phyloP scores from a whole-genome alignment of 306 rosid genomes.

The Quercus glauca region DNA sequence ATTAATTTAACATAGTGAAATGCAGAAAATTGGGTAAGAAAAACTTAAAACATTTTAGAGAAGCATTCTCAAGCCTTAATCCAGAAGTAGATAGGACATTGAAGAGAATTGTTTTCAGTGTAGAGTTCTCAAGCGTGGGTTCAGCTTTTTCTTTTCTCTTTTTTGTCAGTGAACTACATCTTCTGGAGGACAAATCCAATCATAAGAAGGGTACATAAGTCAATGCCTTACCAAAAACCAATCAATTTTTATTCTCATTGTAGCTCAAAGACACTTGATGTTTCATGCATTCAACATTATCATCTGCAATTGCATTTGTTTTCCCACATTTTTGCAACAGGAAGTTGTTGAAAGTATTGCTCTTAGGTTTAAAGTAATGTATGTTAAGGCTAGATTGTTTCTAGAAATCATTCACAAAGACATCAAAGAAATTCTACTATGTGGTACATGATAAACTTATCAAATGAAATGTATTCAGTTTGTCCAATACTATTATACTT shows the following conservation, averaged over 20 bases:
- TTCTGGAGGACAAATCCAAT: neutral
- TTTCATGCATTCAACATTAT: neutral
- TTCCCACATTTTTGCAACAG: neutral
- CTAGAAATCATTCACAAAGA: neutral
- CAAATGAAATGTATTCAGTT: neutral
- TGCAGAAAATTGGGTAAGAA: neutral
- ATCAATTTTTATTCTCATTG: neutral
- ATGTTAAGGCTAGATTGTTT: neutral
- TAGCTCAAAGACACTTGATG: neutral
- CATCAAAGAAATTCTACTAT: too few species aligned
- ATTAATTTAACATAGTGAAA: neutral
- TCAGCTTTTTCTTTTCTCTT: too few species aligned
- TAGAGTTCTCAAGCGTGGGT: too few species aligned
- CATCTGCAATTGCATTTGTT: neutral
- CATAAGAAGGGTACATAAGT: neutral
- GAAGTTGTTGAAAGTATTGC: neutral
- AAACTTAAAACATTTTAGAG: neutral
- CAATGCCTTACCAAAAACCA: neutral
- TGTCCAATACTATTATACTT: neutral
- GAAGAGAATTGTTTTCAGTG: too few species aligned
- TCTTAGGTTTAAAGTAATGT: neutral
- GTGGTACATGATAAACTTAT: neutral
- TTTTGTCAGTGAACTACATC: too few species aligned
- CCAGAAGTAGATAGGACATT: too few species aligned
- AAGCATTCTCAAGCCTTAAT: neutral